Base-by-base conservation (phyloP, 176 grass and related monocot species). In the Musa troglodytarum region DNA sequence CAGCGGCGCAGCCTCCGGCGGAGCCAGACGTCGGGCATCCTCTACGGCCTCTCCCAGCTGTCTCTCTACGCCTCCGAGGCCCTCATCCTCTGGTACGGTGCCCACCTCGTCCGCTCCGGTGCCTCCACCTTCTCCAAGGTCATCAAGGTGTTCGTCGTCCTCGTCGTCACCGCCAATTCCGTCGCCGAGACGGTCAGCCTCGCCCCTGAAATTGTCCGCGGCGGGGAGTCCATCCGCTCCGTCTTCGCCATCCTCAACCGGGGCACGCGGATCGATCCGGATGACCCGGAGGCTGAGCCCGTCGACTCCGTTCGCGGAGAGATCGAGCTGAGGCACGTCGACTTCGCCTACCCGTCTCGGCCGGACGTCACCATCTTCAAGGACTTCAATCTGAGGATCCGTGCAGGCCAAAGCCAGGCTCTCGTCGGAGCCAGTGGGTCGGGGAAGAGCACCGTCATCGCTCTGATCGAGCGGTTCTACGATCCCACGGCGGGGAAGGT, bases 101-200 rank as follows among this genome's bases (percentile, higher is more conserved):
- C 87, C 11, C 89, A 86, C 67, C 89, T 92, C 1, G 92, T 96
- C 55, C 89, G 84, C 49, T 54, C 81, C 57, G 87, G 80, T 71
- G 75, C 68, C 6, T 96, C 92, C 82, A 96, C 92, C 11, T 96
- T 96, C 87, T 92, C 92, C 72, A 89, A 84, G 85, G 92, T 96
- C 49, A 92, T 96, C 84, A 89, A 96, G 80, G 92, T 96, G n/a
- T 96, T 96, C 56, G 87, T 96, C 24, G 87, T 96, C 50, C 87
- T 96, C 63, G 92, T 96, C 65, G 83, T 96, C 77, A 96, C 89
- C 16, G 92, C 92, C 49, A 92, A 96, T 87, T 89, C 92, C 9
- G 89, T 96, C 8, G 92, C 92, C 23, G 92, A 96, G 87, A 96
- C 92, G 0, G 87, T 96, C 53, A 92, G 89, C 78, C 86, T 96